Evolutionary conservation across 208 protist species (phyloP), one percentile per base, ranked within the genome.

Genomic region (Acanthamoeba polyphaga): DNA sequence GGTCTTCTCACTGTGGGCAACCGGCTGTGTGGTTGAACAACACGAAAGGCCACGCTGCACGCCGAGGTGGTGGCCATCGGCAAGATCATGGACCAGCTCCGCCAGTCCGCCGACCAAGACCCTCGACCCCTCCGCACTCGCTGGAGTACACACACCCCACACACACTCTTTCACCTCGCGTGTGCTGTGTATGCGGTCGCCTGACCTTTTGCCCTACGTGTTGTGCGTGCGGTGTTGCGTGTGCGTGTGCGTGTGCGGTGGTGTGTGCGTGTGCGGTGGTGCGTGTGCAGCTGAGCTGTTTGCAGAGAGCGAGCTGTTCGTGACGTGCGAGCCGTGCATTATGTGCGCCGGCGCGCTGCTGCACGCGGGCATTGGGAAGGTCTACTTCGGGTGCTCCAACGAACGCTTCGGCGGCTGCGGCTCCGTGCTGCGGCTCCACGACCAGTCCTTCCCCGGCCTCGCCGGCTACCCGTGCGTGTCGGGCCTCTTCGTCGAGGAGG

Each of bases 271-370:
- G 29, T 93, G 62, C 60, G 80, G 17, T 4, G 8, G 29, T 49
- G 60, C 13, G 64, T 3, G 60, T 34, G 46, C 53, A 32, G 49
- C 9, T 10, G 58, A 55, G 13, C 19, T 96, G 46, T 96, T 99
- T 19, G 8, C 60, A 6, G 92, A 97, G 10, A 98, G 98, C 92
- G 97, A 97, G 13, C 95, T 99, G n/a, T 99, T 99, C 93, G 99
- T 99, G 22, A 99, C 98, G 1, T 97, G 98, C 15, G 99, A 99
- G 95, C 99, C 99, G 12, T 99, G 99, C 95, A 97, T 99, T 29
- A 99, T 99, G 99, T 99, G 99, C 95, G 98, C 98, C 3, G 97
- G 97, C 22, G 98, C 99, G 88, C 96, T 99, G 70, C 95, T 96
- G 7, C 97, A 98, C 72, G 96, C 98, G 64, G 62, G 53, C 27